phyloP scores from a whole-genome alignment of 257 asterid species.

The Rehmannia glutinosa region DNA sequence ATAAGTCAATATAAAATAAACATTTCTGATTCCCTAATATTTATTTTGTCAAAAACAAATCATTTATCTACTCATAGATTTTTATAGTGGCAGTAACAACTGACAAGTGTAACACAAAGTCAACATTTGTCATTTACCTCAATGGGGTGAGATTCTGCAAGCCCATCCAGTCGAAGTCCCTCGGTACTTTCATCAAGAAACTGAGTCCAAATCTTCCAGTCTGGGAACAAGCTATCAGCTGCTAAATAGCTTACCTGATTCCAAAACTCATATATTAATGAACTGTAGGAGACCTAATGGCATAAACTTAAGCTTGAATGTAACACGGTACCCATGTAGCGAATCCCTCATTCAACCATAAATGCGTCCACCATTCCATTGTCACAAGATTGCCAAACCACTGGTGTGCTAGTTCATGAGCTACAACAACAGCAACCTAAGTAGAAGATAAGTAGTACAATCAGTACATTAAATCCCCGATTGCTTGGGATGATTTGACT shows the following conservation, averaged over 20 bases:
- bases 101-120: background rate
- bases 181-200: slow-evolving; percentile 75
- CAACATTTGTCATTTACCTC: slow-evolving; percentile 42
- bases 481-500: too few relatives aligned
- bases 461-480: background rate
- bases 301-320: slow-evolving; percentile 1
- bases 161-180: slow-evolving; percentile 91
- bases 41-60: too few relatives aligned
- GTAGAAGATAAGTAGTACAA: slow-evolving; percentile 17
- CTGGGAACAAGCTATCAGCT: slow-evolving; percentile 82
- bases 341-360: slow-evolving; percentile 95
- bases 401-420: slow-evolving; percentile 97
- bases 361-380: slow-evolving; percentile 99
- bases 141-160: slow-evolving; percentile 85
- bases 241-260: slow-evolving; percentile 84
- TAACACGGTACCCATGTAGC: slow-evolving; percentile 82
- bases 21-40: background rate
- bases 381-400: slow-evolving; percentile 99
- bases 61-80: too few relatives aligned
- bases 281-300: background rate
- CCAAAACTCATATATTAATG: slow-evolving; percentile 8
- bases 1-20: background rate
- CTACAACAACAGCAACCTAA: slow-evolving; percentile 92
- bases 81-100: too few relatives aligned
- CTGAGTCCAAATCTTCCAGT: slow-evolving; percentile 89